Percentiles rank a stretch among this genome's conserved stretches.
These are phyloP conservation scores for Stentor roeselii DNA, from an alignment of 73 alveolate species.

Conservation along the genomic window DNA sequence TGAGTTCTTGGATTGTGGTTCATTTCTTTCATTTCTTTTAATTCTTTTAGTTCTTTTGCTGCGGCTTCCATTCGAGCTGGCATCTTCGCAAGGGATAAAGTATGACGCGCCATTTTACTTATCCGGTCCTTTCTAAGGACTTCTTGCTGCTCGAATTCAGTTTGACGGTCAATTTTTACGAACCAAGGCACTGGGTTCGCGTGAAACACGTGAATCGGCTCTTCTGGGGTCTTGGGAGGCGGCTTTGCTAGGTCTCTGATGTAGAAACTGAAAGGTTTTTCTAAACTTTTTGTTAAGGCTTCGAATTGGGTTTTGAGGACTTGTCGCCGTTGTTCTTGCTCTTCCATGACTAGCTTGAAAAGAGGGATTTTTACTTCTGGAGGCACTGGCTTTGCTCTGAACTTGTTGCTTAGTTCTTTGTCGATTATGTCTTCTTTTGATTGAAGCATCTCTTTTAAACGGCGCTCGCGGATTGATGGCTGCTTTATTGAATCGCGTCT, in stretches of 20 bases:
- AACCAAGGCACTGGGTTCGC: slow-evolving; percentile 90
- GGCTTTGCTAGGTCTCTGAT: slow-evolving; percentile 51
- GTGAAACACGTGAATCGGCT: slow-evolving; percentile 56
- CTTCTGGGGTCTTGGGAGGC: slow-evolving; percentile 37
- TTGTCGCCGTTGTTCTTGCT: slow-evolving; percentile 64
- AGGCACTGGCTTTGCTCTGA: slow-evolving; percentile 69
- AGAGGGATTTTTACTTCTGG: slow-evolving; percentile 58
- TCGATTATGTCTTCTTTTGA: slow-evolving; percentile 56
- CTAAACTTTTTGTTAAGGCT: slow-evolving; percentile 47
- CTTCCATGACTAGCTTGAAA: slow-evolving; percentile 55
- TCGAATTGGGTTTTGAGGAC: slow-evolving; percentile 60
- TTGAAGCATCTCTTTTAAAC: slow-evolving; percentile 69
- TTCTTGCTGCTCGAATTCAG: slow-evolving; percentile 54
- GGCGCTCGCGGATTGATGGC: slow-evolving; percentile 56
- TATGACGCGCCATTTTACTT: slow-evolving; percentile 83
- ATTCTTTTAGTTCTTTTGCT: slow-evolving; percentile 67
- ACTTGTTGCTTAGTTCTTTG: slow-evolving; percentile 36
- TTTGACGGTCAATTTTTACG: slow-evolving; percentile 69
- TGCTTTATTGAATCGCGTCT: slow-evolving; percentile 66
- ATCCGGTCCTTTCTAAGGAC: slow-evolving; percentile 81
- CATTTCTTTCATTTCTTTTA: too few relatives aligned
- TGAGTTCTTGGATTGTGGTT: slow-evolving; percentile 10
- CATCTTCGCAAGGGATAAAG: slow-evolving; percentile 74
- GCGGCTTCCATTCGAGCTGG: slow-evolving; percentile 97
- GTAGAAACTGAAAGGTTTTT: slow-evolving; percentile 75